Evolutionary conservation across 306 rosid species (phyloP), one percentile per base, ranked within the genome.

Genomic region (Carpinus fangiana): DNA sequence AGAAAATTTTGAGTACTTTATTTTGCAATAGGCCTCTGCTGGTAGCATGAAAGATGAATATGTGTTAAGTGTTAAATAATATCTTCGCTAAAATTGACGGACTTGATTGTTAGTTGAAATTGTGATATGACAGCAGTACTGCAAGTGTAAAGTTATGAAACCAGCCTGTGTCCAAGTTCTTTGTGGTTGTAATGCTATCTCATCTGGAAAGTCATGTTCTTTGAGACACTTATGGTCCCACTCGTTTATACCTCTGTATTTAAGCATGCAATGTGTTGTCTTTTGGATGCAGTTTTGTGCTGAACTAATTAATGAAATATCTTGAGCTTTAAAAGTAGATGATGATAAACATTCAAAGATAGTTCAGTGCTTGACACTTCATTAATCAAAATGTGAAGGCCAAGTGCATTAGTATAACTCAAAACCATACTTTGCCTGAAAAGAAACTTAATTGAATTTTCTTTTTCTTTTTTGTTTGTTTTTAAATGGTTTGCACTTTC

Each of bases 371-470:
- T 48, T 17, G 43, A 55, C 12, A 68, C 20, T 46, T 51, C 7
- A 14, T 4, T 57, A 61, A 61, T 60, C 16, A 43, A 41, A n/a
- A 60, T 64, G 28, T 61, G 69, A 53, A 51, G 66, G 48, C 20
- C 6, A 59, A 77, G 71, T 74, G 73, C 62, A 73, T 61, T 55
- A 53, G 31, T 41, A 28, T 75, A 77, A 81, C 75, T 78, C 18
- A 26, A 55, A 66, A 28, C 56, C 45, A 64, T 77, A 72, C 70
- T 70, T 13, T 41, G 62, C 81, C 41, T 34, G 72, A 7, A 70
- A 73, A 48, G 41, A 64, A 72, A 57, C 41, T 20, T 61, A 36
- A n/a, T 61, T 54, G 26, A 73, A 18, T 47, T 70, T 12, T 76
- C 12, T 55, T 59, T 10, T 23, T 31, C 3, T 17, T 66, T n/a